Conservation (phyloP, 345 rosid species). For the Luvunga scandens region DNA sequence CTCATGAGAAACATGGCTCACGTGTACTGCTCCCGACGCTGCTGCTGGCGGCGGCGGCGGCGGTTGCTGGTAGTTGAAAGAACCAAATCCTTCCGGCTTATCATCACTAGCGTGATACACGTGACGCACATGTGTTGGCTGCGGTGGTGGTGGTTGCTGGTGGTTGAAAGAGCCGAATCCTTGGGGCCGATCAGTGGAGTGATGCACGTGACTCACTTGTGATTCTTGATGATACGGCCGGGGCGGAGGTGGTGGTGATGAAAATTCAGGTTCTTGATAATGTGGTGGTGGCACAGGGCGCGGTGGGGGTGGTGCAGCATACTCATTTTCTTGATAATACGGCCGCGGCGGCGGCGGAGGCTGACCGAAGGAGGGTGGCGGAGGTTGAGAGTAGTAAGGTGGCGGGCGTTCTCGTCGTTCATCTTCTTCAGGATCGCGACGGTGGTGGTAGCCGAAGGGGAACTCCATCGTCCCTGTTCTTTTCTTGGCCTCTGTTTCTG, state of each 20-base stretch:
- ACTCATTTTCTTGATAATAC: slow-evolving; percentile 3
- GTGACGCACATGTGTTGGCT: slow-evolving; percentile 40
- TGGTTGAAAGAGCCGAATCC: slow-evolving; percentile 5
- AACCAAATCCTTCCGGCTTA: not conserved
- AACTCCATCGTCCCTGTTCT: slow-evolving; percentile 38
- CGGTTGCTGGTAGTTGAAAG: slow-evolving; percentile 7
- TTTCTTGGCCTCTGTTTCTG: not conserved
- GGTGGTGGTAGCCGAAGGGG: slow-evolving; percentile 38
- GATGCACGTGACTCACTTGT: slow-evolving; percentile 43
- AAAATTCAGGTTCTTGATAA: slow-evolving; percentile 11
- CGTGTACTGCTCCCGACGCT: slow-evolving; percentile 4
- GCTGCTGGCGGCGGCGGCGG: slow-evolving; percentile 8
- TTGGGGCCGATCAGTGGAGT: slow-evolving; percentile 8
- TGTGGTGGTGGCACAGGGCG: slow-evolving; percentile 9
- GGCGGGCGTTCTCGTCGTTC: slow-evolving; percentile 24
- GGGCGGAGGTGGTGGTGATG: slow-evolving; percentile 30
- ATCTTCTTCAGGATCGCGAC: slow-evolving; percentile 29
- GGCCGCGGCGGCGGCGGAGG: slow-evolving; percentile 27
- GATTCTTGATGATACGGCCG: slow-evolving; percentile 18
- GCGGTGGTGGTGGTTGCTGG: slow-evolving; percentile 30
- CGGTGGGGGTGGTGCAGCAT: slow-evolving; percentile 27
- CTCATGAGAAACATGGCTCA: slow-evolving; percentile 39
- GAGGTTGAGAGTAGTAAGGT: no score
- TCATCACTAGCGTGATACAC: slow-evolving; percentile 26
- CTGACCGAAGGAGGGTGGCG: slow-evolving; percentile 8